phyloP scores from a whole-genome alignment of 768 basidiomycete genomes.

The Mycena amicta region DNA sequence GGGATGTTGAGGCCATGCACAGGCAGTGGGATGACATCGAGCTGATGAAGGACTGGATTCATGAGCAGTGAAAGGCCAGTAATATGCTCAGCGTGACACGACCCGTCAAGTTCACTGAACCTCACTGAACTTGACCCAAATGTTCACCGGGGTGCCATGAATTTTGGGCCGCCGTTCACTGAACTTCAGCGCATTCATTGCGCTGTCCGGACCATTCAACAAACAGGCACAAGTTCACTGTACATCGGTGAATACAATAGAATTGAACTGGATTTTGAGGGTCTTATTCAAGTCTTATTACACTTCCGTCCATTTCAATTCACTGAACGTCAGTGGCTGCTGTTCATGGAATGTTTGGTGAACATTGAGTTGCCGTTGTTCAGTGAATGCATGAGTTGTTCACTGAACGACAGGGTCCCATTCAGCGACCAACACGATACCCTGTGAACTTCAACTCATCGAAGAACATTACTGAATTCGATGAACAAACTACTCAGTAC shows the following conservation, averaged over 20 bases:
- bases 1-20: slow-evolving; percentile 9
- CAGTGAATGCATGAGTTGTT: background rate
- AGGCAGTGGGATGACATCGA: slow-evolving; percentile 3
- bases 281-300: no score
- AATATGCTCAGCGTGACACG: background rate
- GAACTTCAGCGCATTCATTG: no score
- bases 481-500: background rate
- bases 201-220: no score
- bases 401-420: background rate
- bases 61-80: background rate
- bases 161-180: background rate
- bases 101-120: background rate
- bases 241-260: background rate
- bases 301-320: no score
- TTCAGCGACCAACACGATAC: background rate
- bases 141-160: no score
- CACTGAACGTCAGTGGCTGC: no score
- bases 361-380: no score
- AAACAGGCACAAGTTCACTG: no score
- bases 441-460: background rate
- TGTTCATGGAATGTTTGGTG: no score
- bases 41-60: background rate
- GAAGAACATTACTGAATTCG: background rate
- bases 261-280: background rate
- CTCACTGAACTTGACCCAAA: no score